Evolutionary conservation across 352 stramenopile species (phyloP), one percentile per base, ranked within the genome.

Genomic region (Phytophthora colocasiae): DNA sequence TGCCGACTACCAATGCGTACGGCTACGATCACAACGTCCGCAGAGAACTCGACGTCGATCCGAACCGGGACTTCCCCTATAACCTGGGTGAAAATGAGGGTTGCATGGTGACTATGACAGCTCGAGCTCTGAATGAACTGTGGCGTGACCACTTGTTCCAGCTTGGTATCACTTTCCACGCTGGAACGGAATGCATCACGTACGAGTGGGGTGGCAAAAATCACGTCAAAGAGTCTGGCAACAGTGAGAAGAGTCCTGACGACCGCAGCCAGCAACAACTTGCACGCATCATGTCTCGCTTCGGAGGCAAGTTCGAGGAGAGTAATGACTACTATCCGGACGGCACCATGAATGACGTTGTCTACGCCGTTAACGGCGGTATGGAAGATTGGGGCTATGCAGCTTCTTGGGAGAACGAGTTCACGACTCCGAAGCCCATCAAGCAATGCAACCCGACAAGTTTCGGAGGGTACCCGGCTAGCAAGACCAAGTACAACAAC

Each of bases 51-150:
- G 38, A 67, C 1, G 63, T 98, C 11, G 97, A 99, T 73, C 96
- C 97, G 32, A 99, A 99, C 77, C 89, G 97, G 24, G 97, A 99
- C 71, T 99, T 99, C 71, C 92, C 96, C 15, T 98, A 98, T 76
- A 91, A 96, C 77, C 78, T 93, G 12, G 64, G 52, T 11, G 49
- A 69, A 5, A 75, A 71, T 6, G 17, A 69, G 26, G 39, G 64
- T 1, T 99, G 96, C 60, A 98, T 99, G 91, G 69, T 93, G 66
- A 97, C 96, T 4, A 97, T 98, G 68, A 91, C 95, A 6, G 95
- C 90, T 3, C 85, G 97, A 26, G 94, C 86, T 1, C 81, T 99
- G 22, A 99, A 99, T 66, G 96, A 98, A 75, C 73, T 99, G 14
- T 99, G 91, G 78, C 89, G 93, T 6, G 85, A 97, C 51, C 93